phyloP scores from a whole-genome alignment of 2,329 filamentous ascomycete genomes.

The Pseudogymnoascus sp. region DNA sequence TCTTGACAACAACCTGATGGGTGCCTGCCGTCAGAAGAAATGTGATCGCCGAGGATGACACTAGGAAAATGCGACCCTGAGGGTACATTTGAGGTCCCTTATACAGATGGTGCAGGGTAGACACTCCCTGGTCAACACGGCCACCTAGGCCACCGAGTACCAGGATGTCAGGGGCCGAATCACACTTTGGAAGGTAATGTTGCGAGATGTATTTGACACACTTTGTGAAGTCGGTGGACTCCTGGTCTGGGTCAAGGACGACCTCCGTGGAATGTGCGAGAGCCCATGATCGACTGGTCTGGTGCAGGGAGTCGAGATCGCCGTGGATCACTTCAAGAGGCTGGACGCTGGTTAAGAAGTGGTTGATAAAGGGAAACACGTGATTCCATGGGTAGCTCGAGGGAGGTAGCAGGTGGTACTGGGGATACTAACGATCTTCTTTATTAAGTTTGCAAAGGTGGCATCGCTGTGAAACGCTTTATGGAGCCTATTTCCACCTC shows the following conservation, averaged over 20 bases:
- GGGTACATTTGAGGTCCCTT: slow-evolving; percentile 38
- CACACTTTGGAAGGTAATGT: slow-evolving; percentile 21
- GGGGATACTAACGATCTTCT: slow-evolving; percentile 9
- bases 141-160: slow-evolving; percentile 80
- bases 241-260: slow-evolving; percentile 68
- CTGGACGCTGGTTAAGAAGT: slow-evolving; percentile 25
- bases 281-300: slow-evolving; percentile 48
- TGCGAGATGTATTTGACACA: slow-evolving; percentile 55
- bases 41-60: slow-evolving; percentile 74
- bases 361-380: not conserved
- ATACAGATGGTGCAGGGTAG: slow-evolving; percentile 79
- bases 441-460: not conserved
- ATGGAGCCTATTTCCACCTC: slow-evolving; percentile 65
- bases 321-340: slow-evolving; percentile 71
- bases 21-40: slow-evolving; percentile 66
- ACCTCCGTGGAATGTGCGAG: slow-evolving; percentile 47
- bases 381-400: not conserved
- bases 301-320: slow-evolving; percentile 77
- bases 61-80: slow-evolving; percentile 61
- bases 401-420: not conserved
- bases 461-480: slow-evolving; percentile 14
- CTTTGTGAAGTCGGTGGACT: slow-evolving; percentile 89
- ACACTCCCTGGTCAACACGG: slow-evolving; percentile 85
- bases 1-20: slow-evolving; percentile 57
- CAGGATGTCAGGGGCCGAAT: slow-evolving; percentile 54